Evolutionary conservation across 768 basidiomycete genomes (phyloP).

Genomic region (Leccinum broughii): DNA sequence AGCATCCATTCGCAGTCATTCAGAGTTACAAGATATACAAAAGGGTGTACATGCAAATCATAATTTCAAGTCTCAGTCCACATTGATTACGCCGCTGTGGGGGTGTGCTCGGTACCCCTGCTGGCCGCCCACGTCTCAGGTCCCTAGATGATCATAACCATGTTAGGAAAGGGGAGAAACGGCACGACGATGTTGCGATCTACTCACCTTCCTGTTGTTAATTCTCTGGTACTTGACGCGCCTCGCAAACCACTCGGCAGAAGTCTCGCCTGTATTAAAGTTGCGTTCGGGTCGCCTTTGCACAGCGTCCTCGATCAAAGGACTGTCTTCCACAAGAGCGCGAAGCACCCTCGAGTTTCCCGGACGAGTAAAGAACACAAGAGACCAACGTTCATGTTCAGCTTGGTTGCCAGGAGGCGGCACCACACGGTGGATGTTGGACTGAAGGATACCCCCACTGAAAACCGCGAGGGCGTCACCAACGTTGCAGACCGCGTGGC

Average conservation of each 20-base stretch:
- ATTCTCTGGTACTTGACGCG: conserved; percentile 42
- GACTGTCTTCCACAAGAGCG: conserved; percentile 52
- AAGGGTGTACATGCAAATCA: background rate
- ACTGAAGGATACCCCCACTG: conserved; percentile 63
- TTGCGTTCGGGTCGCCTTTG: conserved; percentile 37
- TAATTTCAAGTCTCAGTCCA: background rate
- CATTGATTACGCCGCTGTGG: conserved; percentile 14
- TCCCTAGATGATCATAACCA: conserved; percentile 17
- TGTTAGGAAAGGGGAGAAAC: background rate
- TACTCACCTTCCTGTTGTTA: conserved; percentile 43
- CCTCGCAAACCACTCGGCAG: conserved; percentile 43
- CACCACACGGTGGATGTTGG: conserved; percentile 64
- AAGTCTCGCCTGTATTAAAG: conserved; percentile 38
- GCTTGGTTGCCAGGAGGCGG: conserved; percentile 61
- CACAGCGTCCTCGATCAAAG: conserved; percentile 47
- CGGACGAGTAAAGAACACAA: conserved; percentile 69
- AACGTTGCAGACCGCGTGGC: conserved; percentile 60
- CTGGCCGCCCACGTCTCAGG: conserved; percentile 34
- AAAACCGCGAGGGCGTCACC: conserved; percentile 64
- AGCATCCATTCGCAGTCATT: background rate
- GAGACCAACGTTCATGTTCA: conserved; percentile 57
- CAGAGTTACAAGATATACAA: background rate
- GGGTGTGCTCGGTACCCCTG: conserved; percentile 32
- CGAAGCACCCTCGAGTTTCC: conserved; percentile 51
- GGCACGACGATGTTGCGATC: background rate